A percentile compares a stretch with the other conserved stretches of the same genome.
phyloP scores from a whole-genome alignment of 164 flowering plant genomes.

The Magnolia sinica region DNA sequence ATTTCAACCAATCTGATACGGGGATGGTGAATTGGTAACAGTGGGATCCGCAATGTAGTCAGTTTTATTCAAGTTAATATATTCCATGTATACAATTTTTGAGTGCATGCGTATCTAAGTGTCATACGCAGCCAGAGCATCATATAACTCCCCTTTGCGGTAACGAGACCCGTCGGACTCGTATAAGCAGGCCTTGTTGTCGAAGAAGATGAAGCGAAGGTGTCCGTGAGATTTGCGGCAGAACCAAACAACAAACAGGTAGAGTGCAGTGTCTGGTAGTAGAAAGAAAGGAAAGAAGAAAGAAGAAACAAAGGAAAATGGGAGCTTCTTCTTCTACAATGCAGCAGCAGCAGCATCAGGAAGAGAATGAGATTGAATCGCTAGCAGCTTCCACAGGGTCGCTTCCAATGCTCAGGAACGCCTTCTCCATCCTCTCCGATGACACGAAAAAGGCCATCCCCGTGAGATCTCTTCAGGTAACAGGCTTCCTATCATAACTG shows the following conservation, averaged over 20 bases:
- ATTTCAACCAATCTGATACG: no score
- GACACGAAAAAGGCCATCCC: conserved; percentile 52
- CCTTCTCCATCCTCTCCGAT: conserved; percentile 59
- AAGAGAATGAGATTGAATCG: conserved; percentile 54
- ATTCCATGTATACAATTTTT: no score
- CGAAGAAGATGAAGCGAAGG: background rate
- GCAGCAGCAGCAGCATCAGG: conserved; percentile 22
- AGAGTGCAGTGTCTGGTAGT: background rate
- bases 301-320: conserved; percentile 28
- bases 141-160: no score
- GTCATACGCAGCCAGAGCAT: no score
- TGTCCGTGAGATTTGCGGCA: background rate
- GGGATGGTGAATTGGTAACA: no score
- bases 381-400: conserved; percentile 71
- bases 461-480: conserved; percentile 54
- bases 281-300: conserved; percentile 3
- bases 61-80: no score
- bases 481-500: background rate
- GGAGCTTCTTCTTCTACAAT: conserved; percentile 64
- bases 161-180: no score
- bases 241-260: no score
- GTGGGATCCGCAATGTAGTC: no score
- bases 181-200: no score
- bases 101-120: no score
- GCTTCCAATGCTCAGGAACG: conserved; percentile 63